Evolutionary conservation across 129 eudicot species (phyloP).

Genomic region (Rutidosis leptorrhynchoides): DNA sequence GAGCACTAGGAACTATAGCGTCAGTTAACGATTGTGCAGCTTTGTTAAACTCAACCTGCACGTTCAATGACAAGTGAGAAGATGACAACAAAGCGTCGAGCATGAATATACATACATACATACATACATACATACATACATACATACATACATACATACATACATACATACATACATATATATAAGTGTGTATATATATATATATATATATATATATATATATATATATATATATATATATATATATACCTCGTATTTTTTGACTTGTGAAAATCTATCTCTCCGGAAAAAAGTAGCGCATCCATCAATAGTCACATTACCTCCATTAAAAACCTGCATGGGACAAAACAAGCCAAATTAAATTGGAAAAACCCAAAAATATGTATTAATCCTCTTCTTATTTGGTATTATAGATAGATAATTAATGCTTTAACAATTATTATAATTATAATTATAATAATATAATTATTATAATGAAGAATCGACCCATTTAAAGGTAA

Average conservation of each 20-base stretch:
- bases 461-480: neutral
- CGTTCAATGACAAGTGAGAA: slow-evolving; percentile 4
- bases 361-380: neutral
- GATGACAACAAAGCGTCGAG: neutral
- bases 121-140: no score
- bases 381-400: neutral
- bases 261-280: slow-evolving; percentile 92
- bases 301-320: slow-evolving; percentile 62
- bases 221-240: no score
- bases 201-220: no score
- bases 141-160: no score
- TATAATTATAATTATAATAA: neutral
- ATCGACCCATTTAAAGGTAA: neutral
- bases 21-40: slow-evolving; percentile 98
- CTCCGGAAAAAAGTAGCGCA: slow-evolving; percentile 97
- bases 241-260: slow-evolving; percentile 95
- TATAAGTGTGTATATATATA: no score
- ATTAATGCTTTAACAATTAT: neutral
- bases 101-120: no score
- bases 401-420: neutral
- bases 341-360: neutral
- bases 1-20: slow-evolving; percentile 82
- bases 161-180: no score
- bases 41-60: slow-evolving; percentile 94
- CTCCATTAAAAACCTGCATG: slow-evolving; percentile 67